phyloP scores from a whole-genome alignment of 768 basidiomycete species.

The Russula ochroleuca region DNA sequence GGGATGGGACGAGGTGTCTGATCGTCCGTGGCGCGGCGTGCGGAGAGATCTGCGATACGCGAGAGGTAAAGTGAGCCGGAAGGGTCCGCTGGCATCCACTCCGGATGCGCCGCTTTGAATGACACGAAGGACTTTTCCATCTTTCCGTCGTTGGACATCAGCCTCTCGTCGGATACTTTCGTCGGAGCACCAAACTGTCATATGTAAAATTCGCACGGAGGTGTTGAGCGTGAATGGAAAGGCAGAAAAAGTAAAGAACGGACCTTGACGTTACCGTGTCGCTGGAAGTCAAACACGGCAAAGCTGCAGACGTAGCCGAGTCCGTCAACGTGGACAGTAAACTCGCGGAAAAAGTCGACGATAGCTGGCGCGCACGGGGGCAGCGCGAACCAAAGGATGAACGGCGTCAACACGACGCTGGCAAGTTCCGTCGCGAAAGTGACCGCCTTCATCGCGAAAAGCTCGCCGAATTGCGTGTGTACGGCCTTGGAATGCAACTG shows the following conservation, averaged over 20 bases:
- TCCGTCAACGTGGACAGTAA: conserved; percentile 93
- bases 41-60: conserved; percentile 53
- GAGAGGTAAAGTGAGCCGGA: conserved; percentile 86
- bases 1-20: conserved; percentile 13
- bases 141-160: conserved; percentile 89
- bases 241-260: conserved; percentile 25
- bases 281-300: conserved; percentile 95
- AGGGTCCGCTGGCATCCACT: conserved; percentile 91
- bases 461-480: conserved; percentile 83
- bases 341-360: conserved; percentile 97
- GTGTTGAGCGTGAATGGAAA: not conserved
- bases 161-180: conserved; percentile 59
- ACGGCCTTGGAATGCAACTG: conserved; percentile 88
- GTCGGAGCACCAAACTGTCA: conserved; percentile 80
- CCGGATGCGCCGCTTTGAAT: conserved; percentile 94
- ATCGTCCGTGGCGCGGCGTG: conserved; percentile 15
- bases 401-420: conserved; percentile 90
- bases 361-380: conserved; percentile 86
- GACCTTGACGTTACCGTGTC: conserved; percentile 89
- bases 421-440: conserved; percentile 85
- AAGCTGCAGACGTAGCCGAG: conserved; percentile 97
- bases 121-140: conserved; percentile 98
- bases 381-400: conserved; percentile 89
- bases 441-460: conserved; percentile 90
- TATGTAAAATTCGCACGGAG: not conserved